Base-by-base conservation (phyloP, 495 filamentous ascomycete genomes). In the Bombardia bombarda region DNA sequence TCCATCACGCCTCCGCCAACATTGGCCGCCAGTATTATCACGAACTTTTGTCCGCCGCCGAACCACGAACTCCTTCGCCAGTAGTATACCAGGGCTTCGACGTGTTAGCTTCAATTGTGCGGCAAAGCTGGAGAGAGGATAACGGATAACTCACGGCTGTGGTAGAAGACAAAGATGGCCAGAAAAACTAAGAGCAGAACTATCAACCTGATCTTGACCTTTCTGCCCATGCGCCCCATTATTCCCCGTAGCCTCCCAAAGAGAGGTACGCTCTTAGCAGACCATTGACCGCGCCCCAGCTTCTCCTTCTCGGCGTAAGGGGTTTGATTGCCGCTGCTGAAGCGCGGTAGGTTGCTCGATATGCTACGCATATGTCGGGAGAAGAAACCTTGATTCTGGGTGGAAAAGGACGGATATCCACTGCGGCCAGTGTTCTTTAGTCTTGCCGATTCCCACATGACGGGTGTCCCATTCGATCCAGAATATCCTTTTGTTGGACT, bases 1-100 rank as follows among this genome's bases (percentile, higher is more conserved):
- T 95, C 92, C 90, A 96, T 97, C 5, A 99, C 92, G 37, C 92
- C 92, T 39, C 92, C 92, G 22, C 93, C 92, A 42, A 89, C 75
- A 57, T 99, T 99, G 35, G 92, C 90, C 26, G 82, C 90, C 7
- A 97, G 69, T 49, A 99, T 90, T 23, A 99, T 84, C 26, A 99
- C 92, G 53, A 86, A 87, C 56, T 95, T 96, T 50, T 76, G 78
- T 1, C 93, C 92, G 23, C 88, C 87, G 19, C 92, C 90, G 1
- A 94, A 49, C 60, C 61, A 63, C 41, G 55, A 43, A 1, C 62
- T 47, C 61, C 69, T 56, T 46, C 70, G 57, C 63, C 67, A 77
- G 18, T 65, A 65, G 45, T 75, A 73, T 48, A 67, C 54, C 31
- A 70, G 43, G 31, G 66, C 67, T 73, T 40, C 41, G 4, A 28